phyloP scores from a whole-genome alignment of 192 early-diverging fungal genomes.

The Physocladia obscura region DNA sequence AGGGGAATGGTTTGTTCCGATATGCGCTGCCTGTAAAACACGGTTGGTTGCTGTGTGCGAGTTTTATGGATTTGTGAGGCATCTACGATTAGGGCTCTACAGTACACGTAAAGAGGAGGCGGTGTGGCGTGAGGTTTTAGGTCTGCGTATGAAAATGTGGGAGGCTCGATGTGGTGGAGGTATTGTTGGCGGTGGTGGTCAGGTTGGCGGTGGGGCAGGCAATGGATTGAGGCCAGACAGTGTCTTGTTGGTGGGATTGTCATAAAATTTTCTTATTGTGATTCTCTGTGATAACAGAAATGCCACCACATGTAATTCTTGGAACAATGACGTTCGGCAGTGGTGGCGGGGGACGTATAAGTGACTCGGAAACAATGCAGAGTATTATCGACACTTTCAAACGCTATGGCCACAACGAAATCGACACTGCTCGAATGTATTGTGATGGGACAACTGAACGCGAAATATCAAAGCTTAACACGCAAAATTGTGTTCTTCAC shows the following conservation, averaged over 20 bases:
- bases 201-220: background rate
- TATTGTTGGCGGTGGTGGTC: background rate
- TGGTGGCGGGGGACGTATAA: conserved; percentile 45
- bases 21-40: conserved; percentile 81
- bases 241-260: too few species aligned
- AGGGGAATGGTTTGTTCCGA: conserved; percentile 47
- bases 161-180: conserved; percentile 58
- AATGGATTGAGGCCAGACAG: conserved; percentile 15
- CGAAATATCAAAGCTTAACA: background rate
- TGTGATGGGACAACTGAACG: conserved; percentile 55
- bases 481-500: background rate
- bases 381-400: conserved; percentile 41
- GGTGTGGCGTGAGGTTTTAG: conserved; percentile 79
- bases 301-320: conserved; percentile 6
- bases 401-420: conserved; percentile 39
- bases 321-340: conserved; percentile 18
- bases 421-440: conserved; percentile 40
- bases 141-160: conserved; percentile 88
- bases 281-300: too few species aligned
- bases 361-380: conserved; percentile 30
- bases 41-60: conserved; percentile 90
- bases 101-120: conserved; percentile 73
- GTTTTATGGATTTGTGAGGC: conserved; percentile 93
- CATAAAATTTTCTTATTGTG: too few species aligned
- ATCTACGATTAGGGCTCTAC: conserved; percentile 85